Evolutionary conservation across 2,329 filamentous ascomycete genomes (phyloP), one percentile per base, ranked within the genome.

Genomic region (Curvularia sp.): DNA sequence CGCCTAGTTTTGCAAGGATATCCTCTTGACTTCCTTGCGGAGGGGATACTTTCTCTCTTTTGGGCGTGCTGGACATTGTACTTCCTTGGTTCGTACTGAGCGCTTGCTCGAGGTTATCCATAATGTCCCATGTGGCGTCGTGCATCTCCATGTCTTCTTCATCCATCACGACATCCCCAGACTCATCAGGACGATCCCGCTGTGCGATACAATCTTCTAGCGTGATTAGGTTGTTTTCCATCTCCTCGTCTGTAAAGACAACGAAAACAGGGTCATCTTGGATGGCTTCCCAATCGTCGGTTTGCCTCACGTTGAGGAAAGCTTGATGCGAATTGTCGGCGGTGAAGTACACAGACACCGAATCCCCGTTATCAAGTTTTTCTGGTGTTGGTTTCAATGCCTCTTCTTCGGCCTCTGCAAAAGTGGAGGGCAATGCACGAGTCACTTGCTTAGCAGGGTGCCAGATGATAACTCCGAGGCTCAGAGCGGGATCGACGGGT

Each of bases 241-340:
- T 75, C n/a, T 79, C 70, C 25, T 79, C 70, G 2, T 68, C 71
- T 1, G 75, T 71, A 49, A 84, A 82, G 5, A 80, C 75, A 5
- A 77, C 72, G 60, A 84, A 85, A 15, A 82, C 79, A 1, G 82
- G 78, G 55, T 84, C 82, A 51, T 80, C 71, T 64, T 80, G 80
- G 49, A 83, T 75, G n/a, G 76, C 73, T 2, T 79, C 67, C 83
- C 83, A 85, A 21, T 79, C 74, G 36, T 81, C 78, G 0, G 81
- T 83, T 58, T 84, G 78, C 53, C 80, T 74, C 15, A 85, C 78
- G 60, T 81, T 79, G 34, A 80, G 65, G 53, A 79, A 74, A 15
- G 79, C 77, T 57, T 83, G 78, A 18, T 81, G 76, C 1, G 76
- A 73, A 55, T 78, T 79, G 12, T 78, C 74, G 3, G 73, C 60